Evolutionary conservation across 2,329 filamentous ascomycete genomes (phyloP).

Genomic region (Penicillium sumatraense): DNA sequence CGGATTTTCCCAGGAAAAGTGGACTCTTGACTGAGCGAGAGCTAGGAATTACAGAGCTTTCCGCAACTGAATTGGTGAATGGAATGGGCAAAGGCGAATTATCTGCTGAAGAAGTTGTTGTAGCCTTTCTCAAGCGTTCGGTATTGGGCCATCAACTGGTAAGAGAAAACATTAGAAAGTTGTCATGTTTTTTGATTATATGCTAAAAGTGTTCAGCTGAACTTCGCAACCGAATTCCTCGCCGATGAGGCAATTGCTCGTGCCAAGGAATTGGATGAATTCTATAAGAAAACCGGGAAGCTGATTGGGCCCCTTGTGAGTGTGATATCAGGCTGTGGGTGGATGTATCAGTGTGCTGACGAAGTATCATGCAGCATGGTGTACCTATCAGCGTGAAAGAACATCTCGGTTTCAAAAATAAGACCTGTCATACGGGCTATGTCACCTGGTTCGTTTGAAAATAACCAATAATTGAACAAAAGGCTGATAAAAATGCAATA

Average conservation of each 20-base stretch:
- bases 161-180: background rate
- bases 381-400: slow-evolving; percentile 65
- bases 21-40: slow-evolving; percentile 56
- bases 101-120: slow-evolving; percentile 37
- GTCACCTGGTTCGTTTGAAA: slow-evolving; percentile 34
- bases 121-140: slow-evolving; percentile 39
- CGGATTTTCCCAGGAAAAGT: slow-evolving; percentile 43
- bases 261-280: slow-evolving; percentile 38
- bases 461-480: background rate
- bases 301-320: slow-evolving; percentile 52
- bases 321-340: background rate
- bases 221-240: slow-evolving; percentile 45
- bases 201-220: slow-evolving; percentile 27
- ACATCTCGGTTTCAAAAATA: slow-evolving; percentile 62
- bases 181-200: background rate
- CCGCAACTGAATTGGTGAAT: slow-evolving; percentile 33
- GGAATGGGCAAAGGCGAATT: slow-evolving; percentile 33
- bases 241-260: slow-evolving; percentile 39
- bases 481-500: slow-evolving; percentile 11
- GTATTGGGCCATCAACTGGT: slow-evolving; percentile 42
- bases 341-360: background rate
- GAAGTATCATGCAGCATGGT: slow-evolving; percentile 45
- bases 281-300: slow-evolving; percentile 42
- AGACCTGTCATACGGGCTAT: slow-evolving; percentile 41
- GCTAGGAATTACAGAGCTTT: slow-evolving; percentile 56